Evolutionary conservation across 306 rosid species (phyloP).

Genomic region (Lablab purpureus): DNA sequence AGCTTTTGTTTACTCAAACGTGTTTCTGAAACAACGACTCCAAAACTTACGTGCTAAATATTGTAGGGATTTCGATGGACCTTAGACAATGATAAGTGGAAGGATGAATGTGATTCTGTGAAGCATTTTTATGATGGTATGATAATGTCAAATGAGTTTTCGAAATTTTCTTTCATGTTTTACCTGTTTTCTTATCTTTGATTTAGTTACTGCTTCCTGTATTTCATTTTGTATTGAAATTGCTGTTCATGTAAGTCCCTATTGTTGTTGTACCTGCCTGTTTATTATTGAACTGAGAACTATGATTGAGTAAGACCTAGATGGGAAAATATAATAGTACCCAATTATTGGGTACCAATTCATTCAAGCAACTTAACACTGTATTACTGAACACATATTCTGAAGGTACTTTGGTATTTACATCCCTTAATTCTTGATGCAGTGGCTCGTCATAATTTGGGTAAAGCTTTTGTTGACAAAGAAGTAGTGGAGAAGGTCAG

Average conservation of each 20-base stretch:
- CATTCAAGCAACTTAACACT: slow-evolving; percentile 27
- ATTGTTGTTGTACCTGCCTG: no score
- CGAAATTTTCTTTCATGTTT: not conserved
- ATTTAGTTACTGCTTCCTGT: slow-evolving; percentile 2
- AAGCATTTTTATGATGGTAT: no score
- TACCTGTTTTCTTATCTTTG: not conserved
- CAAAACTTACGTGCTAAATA: slow-evolving; percentile 7
- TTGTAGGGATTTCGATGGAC: slow-evolving; percentile 95
- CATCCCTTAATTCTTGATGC: slow-evolving; percentile 51
- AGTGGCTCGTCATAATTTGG: slow-evolving; percentile 75
- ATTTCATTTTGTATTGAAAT: slow-evolving; percentile 13
- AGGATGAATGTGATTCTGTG: no score
- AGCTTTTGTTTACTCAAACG: not conserved
- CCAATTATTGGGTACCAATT: not conserved
- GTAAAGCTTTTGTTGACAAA: slow-evolving; percentile 69
- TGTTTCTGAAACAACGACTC: slow-evolving; percentile 22
- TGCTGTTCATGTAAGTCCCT: not conserved
- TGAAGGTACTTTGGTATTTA: slow-evolving; percentile 15
- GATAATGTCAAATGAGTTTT: slow-evolving; percentile 20
- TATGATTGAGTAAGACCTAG: slow-evolving; percentile 19
- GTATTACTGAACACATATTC: slow-evolving; percentile 34
- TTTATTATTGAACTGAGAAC: not conserved
- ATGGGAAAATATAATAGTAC: slow-evolving; percentile 12
- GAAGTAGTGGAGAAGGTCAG: slow-evolving; percentile 92
- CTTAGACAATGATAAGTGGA: slow-evolving; percentile 77